A percentile compares a stretch with the other conserved stretches of the same genome.
phyloP scores from a whole-genome alignment of 179 eudicot genomes.

The Amaranthus tricolor region DNA sequence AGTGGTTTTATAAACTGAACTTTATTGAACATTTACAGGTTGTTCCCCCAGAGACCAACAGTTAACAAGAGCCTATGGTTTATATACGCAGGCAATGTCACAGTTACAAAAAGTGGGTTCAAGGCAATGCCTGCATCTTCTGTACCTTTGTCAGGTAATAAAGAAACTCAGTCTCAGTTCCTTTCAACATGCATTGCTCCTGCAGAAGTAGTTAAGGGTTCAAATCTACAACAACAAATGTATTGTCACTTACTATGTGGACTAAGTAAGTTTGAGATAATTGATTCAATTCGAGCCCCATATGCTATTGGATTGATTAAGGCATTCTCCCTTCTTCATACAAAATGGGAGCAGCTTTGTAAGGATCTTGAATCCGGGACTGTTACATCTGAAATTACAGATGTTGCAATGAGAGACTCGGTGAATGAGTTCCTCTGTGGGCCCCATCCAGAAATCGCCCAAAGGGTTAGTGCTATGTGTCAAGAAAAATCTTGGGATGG shows the following conservation, averaged over 20 bases:
- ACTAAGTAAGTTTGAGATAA: constrained; percentile 28
- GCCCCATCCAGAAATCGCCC: constrained; percentile 31
- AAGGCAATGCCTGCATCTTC: constrained; percentile 43
- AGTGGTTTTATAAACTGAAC: neutral
- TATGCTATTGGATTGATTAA: constrained; percentile 37
- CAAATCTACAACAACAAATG: constrained; percentile 41
- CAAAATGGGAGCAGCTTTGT: constrained; percentile 35
- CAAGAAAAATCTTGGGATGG: constrained; percentile 29
- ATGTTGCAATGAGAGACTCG: constrained; percentile 30
- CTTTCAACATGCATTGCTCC: constrained; percentile 35
- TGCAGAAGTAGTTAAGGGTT: constrained; percentile 32
- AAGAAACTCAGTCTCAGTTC: constrained; percentile 22
- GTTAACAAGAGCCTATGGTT: constrained; percentile 36
- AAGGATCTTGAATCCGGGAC: constrained; percentile 28
- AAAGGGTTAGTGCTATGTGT: constrained; percentile 26
- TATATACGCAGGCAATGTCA: constrained; percentile 37
- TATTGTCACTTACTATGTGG: constrained; percentile 48
- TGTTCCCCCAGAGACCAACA: constrained; percentile 30
- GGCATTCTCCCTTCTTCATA: constrained; percentile 33
- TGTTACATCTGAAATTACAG: constrained; percentile 30
- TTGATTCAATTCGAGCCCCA: constrained; percentile 38
- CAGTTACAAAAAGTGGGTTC: constrained; percentile 37
- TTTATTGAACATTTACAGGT: constrained; percentile 21
- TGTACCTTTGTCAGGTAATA: constrained; percentile 26
- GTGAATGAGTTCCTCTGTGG: constrained; percentile 33